Evolutionary conservation across 2,329 filamentous ascomycete genomes (phyloP), one percentile per base, ranked within the genome.

Genomic region (Fusarium irregulare): DNA sequence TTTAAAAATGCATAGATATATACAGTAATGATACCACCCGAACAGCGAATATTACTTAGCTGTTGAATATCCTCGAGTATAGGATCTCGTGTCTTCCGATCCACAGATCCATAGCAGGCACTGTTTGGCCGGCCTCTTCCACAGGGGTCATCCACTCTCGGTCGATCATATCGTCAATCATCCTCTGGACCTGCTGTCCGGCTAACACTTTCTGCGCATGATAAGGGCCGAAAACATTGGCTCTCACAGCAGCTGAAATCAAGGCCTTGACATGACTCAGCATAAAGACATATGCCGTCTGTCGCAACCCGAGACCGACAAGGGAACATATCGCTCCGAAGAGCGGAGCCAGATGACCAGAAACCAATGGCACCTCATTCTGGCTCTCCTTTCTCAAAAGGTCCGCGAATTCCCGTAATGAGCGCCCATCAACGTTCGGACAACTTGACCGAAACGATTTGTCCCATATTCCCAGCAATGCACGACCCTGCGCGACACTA

Each of bases 51-150:
- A 32, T 25, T 45, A 41, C 23, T 63, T 75, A 95, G 73, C 92
- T 94, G 80, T 96, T 96, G 77, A 96, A 96, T 57, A 96, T 95
- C 73, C 93, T 88, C 62, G 92, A 94, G 79, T 96, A 96, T 69
- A 96, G 78, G 77, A 93, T 83, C 84, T 96, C 93, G 78, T 96
- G 93, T 76, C 93, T 86, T 6, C 93, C 93, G 75, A 94, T 85
- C 92, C 93, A 96, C 32, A 96, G 78, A 81, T 96, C 93, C 87
- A 95, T 89, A 3, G 90, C 86, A 2, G 93, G 93, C 66, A 93
- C 89, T 58, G 84, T 89, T 82, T 95, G 92, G 7, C 91, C 92
- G 6, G 92, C 92, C 67, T 90, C 86, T 60, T 92, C 89, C 0
- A 91, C 82, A 2, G 74, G 78, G 60, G 83, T 87, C 16, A 83